A percentile compares a stretch with the other conserved stretches of the same genome.
phyloP scores from a whole-genome alignment of 805 yeast species.

The Vanderwaltozyma polyspora region DNA sequence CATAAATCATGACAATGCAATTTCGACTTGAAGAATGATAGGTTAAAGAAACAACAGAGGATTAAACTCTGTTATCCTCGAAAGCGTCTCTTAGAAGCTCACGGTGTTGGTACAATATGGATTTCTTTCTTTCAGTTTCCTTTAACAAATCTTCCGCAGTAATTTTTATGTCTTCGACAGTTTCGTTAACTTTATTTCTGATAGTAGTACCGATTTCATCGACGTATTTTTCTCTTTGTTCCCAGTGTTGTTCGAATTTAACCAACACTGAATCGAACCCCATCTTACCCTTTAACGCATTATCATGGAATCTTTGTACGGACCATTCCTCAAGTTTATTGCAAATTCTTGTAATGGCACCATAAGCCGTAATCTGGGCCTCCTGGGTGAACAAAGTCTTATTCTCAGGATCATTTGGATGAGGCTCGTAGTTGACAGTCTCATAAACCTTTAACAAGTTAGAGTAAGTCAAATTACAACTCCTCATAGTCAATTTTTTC shows the following conservation, averaged over 20 bases:
- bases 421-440: conserved; percentile 73
- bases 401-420: conserved; percentile 35
- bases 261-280: conserved; percentile 79
- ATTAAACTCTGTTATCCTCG: no score
- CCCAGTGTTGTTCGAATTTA: conserved; percentile 29
- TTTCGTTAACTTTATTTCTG: conserved; percentile 21
- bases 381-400: conserved; percentile 64
- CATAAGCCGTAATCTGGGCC: conserved; percentile 84
- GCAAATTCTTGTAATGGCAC: conserved; percentile 56
- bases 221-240: conserved; percentile 20
- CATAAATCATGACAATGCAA: no score
- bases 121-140: conserved; percentile 17
- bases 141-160: conserved; percentile 18
- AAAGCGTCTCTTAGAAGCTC: no score
- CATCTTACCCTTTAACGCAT: conserved; percentile 67
- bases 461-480: conserved; percentile 77
- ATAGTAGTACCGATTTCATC: conserved; percentile 18
- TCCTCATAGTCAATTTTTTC: conserved; percentile 62
- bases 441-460: conserved; percentile 71
- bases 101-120: conserved; percentile 4
- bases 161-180: conserved; percentile 21
- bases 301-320: conserved; percentile 76
- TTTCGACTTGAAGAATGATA: no score
- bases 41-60: no score
- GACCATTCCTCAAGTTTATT: conserved; percentile 88